phyloP scores from a whole-genome alignment of 331 rosid genomes.

The Malus hybrid region DNA sequence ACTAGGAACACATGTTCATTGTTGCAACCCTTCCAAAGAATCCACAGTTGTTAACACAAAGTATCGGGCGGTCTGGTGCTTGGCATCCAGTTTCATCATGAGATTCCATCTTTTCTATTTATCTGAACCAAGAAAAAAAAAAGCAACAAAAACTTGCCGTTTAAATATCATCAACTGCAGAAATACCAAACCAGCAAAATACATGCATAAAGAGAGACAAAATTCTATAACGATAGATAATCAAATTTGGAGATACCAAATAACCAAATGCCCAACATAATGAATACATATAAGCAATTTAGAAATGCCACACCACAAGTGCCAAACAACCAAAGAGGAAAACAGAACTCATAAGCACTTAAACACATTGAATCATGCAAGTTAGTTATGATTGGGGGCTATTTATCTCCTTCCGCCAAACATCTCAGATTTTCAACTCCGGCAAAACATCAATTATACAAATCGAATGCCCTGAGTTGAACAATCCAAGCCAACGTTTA shows the following conservation, averaged over 20 bases:
- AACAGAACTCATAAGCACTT: not conserved
- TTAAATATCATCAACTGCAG: not conserved
- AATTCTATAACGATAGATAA: too few species aligned
- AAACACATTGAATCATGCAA: not conserved
- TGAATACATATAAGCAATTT: not conserved
- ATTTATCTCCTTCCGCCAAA: not conserved
- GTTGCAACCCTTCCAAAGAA: slow-evolving; percentile 77
- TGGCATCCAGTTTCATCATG: slow-evolving; percentile 76
- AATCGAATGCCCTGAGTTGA: not conserved
- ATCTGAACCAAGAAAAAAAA: slow-evolving; percentile 28
- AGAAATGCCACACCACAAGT: not conserved
- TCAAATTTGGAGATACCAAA: too few species aligned
- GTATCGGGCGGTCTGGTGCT: slow-evolving; percentile 60
- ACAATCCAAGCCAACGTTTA: not conserved
- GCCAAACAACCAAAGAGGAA: not conserved
- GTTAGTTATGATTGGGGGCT: not conserved
- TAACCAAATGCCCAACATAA: not conserved
- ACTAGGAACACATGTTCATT: slow-evolving; percentile 77
- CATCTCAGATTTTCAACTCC: not conserved
- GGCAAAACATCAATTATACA: not conserved
- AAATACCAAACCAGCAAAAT: not conserved
- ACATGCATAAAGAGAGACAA: not conserved
- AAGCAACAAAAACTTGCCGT: not conserved
- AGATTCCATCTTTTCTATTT: slow-evolving; percentile 49
- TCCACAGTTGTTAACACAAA: slow-evolving; percentile 66